Conservation (phyloP, 768 basidiomycete genomes). For the Auriscalpium vulgare region DNA sequence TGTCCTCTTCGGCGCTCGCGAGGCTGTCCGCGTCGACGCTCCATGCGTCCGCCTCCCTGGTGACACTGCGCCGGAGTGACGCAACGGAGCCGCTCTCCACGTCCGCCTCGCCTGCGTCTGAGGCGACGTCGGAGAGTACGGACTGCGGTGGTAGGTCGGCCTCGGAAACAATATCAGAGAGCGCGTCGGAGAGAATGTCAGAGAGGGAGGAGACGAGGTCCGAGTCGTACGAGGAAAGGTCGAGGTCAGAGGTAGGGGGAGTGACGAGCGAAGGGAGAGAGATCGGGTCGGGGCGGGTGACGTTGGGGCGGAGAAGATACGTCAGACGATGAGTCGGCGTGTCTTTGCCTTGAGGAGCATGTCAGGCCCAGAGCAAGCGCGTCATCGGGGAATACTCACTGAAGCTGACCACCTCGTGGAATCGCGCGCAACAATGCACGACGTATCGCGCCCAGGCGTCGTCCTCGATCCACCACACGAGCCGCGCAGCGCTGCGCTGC, state of each 20-base stretch:
- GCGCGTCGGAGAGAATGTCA: constrained; percentile 18
- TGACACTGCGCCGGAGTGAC: constrained; percentile 7
- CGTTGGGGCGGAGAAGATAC: constrained; percentile 74
- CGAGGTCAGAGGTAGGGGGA: constrained; percentile 65
- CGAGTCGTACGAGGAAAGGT: constrained; percentile 42
- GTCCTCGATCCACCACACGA: constrained; percentile 66
- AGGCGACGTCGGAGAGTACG: constrained; percentile 20
- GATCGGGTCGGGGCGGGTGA: constrained; percentile 47
- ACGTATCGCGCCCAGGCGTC: constrained; percentile 75
- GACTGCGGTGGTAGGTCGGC: constrained; percentile 11
- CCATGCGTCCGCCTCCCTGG: constrained; percentile 24
- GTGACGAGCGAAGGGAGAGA: constrained; percentile 46
- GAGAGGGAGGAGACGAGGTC: constrained; percentile 32
- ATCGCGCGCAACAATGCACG: constrained; percentile 76
- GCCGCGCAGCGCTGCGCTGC: constrained; percentile 51
- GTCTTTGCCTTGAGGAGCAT: constrained; percentile 41
- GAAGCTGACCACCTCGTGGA: constrained; percentile 73
- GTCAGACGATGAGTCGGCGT: constrained; percentile 53
- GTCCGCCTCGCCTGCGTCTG: constrained; percentile 23
- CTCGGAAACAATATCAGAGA: constrained; percentile 17
- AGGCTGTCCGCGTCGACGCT: not conserved
- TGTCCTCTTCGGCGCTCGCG: constrained; percentile 20
- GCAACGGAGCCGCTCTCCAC: constrained; percentile 12
- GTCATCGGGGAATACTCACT: constrained; percentile 41
- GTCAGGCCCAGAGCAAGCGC: not conserved